Conservation (phyloP, 352 stramenopile genomes). For the Phytophthora citrophthora region DNA sequence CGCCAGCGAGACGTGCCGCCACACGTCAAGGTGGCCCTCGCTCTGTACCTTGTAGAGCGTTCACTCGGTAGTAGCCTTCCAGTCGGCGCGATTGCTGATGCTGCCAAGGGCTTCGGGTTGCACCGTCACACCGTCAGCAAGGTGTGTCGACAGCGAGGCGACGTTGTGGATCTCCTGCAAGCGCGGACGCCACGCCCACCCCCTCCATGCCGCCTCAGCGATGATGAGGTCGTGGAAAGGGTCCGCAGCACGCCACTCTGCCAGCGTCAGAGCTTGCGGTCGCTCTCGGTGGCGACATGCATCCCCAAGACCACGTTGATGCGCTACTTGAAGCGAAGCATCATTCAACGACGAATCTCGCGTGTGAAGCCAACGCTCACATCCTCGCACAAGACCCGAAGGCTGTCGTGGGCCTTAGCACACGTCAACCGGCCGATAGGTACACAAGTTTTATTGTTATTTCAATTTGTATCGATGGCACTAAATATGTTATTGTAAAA, state of each 20-base stretch:
- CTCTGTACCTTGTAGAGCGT: neutral
- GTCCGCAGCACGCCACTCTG: neutral
- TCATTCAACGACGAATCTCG: neutral
- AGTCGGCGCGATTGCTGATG: neutral
- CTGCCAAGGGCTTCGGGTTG: too few relatives aligned
- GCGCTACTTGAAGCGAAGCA: neutral
- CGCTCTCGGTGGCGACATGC: neutral
- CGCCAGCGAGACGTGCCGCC: neutral
- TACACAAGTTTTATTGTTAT: too few relatives aligned
- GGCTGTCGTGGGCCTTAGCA: too few relatives aligned
- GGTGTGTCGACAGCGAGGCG: too few relatives aligned
- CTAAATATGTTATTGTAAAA: too few relatives aligned
- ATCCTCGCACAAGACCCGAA: too few relatives aligned
- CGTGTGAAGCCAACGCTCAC: too few relatives aligned
- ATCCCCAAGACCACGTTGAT: constrained; percentile 5
- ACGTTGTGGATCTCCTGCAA: too few relatives aligned
- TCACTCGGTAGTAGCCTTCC: neutral
- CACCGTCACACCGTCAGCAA: neutral
- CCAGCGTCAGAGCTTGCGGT: constrained; percentile 10
- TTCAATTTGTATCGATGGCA: too few relatives aligned
- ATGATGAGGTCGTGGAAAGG: neutral
- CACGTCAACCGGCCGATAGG: too few relatives aligned
- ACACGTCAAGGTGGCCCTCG: neutral
- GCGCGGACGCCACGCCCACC: neutral
- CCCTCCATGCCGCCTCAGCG: neutral